These are phyloP conservation scores for Carallia brachiata DNA, from an alignment of 345 rosid species.

Conservation along the genomic window DNA sequence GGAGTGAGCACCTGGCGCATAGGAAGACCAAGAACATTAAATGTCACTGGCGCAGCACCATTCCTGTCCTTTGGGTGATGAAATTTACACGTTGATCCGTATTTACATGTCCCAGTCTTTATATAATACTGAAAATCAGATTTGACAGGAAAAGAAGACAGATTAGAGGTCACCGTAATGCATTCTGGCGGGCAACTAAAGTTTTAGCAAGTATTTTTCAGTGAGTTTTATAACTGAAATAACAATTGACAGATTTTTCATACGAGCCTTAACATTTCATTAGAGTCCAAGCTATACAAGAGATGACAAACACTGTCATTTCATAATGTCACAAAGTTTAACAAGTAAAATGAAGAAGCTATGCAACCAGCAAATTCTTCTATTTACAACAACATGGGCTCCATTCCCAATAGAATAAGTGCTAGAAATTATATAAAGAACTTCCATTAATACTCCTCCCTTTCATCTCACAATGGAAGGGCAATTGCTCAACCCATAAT, in stretches of 20 bases:
- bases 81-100: conserved; percentile 77
- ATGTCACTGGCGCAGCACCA: conserved; percentile 76
- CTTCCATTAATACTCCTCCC: no score
- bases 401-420: no score
- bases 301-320: background rate
- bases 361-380: no score
- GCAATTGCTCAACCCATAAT: no score
- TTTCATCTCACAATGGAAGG: no score
- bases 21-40: conserved; percentile 66
- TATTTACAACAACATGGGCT: background rate
- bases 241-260: background rate
- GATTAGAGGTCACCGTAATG: background rate
- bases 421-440: no score
- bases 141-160: background rate
- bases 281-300: background rate
- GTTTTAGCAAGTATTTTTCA: background rate
- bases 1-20: conserved; percentile 61
- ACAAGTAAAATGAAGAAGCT: no score
- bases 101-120: conserved; percentile 86
- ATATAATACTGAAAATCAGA: conserved; percentile 55
- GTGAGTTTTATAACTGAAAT: background rate
- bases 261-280: background rate
- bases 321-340: no score
- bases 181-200: background rate
- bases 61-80: conserved; percentile 88